Evolutionary conservation across 1,139 yeast genomes (phyloP).

Genomic region (Zhuliangozyma parablackwelliae): DNA sequence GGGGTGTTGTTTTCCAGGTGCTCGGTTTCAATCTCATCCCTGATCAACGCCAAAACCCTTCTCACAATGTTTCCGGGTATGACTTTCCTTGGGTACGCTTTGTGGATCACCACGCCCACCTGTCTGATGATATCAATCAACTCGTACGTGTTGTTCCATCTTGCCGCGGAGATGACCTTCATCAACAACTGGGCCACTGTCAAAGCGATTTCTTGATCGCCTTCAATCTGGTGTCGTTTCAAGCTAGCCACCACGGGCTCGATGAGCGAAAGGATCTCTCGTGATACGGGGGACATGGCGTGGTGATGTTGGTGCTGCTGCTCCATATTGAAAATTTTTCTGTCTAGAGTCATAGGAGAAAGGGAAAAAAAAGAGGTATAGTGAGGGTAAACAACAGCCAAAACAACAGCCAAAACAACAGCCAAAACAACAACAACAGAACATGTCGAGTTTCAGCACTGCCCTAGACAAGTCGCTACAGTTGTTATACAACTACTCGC

Average conservation of each 20-base stretch:
- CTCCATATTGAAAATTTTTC: too few species aligned
- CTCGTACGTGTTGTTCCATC: constrained; percentile 72
- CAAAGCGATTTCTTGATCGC: constrained; percentile 75
- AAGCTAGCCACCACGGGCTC: constrained; percentile 43
- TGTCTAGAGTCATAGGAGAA: too few species aligned
- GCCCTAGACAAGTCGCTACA: constrained; percentile 27
- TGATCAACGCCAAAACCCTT: constrained; percentile 78
- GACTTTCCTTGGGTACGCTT: constrained; percentile 74
- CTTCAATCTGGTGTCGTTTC: constrained; percentile 69
- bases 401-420: neutral
- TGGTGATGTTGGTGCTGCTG: too few species aligned
- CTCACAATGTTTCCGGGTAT: constrained; percentile 89
- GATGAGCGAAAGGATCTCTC: constrained; percentile 34
- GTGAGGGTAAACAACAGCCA: too few species aligned
- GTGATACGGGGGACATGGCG: constrained; percentile 16
- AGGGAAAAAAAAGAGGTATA: too few species aligned
- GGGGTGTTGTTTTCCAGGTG: constrained; percentile 40
- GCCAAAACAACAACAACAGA: neutral
- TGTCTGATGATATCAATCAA: constrained; percentile 65
- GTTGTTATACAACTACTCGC: constrained; percentile 29
- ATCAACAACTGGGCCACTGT: constrained; percentile 83
- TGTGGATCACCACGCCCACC: constrained; percentile 54
- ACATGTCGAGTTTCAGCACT: constrained; percentile 14
- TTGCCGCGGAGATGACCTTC: constrained; percentile 83
- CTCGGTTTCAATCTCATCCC: constrained; percentile 78